Conservation (phyloP, 2,329 filamentous ascomycete species). For the Ophiostoma tasmaniense region DNA sequence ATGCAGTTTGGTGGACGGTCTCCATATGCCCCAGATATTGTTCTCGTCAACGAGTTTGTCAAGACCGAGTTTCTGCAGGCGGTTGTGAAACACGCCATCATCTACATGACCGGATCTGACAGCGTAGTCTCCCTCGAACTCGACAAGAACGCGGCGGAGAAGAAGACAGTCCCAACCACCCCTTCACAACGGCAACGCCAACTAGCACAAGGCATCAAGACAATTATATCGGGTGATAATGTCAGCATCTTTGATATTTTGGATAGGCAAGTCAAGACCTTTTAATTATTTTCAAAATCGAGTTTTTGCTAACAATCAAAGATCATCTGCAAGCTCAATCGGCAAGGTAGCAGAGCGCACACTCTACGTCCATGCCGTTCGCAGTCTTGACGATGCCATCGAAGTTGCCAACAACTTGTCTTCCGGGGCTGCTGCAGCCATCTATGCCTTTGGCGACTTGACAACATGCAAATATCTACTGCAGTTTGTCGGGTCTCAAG, state of each 20-base stretch:
- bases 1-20: slow-evolving; percentile 48
- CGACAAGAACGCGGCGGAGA: neutral
- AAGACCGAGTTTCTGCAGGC: slow-evolving; percentile 47
- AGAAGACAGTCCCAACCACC: neutral
- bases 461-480: neutral
- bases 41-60: slow-evolving; percentile 56
- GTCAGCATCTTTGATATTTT: neutral
- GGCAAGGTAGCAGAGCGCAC: neutral
- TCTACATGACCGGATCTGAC: slow-evolving; percentile 7
- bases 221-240: neutral
- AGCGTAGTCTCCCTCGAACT: neutral
- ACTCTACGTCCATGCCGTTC: neutral
- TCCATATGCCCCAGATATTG: slow-evolving; percentile 52
- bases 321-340: neutral
- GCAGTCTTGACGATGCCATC: slow-evolving; percentile 6
- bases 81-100: slow-evolving; percentile 32
- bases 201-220: neutral
- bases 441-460: neutral
- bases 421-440: neutral
- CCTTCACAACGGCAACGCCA: neutral
- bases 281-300: neutral
- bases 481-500: neutral
- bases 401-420: neutral
- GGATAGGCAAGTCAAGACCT: neutral
- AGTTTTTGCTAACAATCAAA: neutral